Evolutionary conservation across 768 basidiomycete genomes (phyloP).

Genomic region (Cubamyces sp.): DNA sequence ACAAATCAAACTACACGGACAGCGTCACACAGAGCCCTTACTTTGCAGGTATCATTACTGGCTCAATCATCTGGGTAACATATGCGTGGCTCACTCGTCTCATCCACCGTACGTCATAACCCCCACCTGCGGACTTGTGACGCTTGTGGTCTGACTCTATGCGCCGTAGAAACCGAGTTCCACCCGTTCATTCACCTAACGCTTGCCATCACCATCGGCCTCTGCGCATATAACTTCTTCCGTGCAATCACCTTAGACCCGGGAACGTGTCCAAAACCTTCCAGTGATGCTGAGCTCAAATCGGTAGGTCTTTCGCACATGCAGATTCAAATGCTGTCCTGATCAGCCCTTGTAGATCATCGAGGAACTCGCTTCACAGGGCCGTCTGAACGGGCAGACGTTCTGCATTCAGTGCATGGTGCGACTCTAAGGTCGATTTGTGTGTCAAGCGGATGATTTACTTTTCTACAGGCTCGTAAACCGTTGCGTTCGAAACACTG

Average conservation of each 20-base stretch:
- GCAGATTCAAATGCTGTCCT: too few species aligned
- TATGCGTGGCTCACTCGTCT: slow-evolving; percentile 83
- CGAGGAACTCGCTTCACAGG: slow-evolving; percentile 87
- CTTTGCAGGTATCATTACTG: slow-evolving; percentile 89
- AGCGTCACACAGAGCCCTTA: slow-evolving; percentile 88
- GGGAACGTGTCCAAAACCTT: slow-evolving; percentile 81
- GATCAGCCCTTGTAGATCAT: slow-evolving; percentile 62
- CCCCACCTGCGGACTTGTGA: not conserved
- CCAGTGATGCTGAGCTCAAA: slow-evolving; percentile 85
- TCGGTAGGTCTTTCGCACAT: slow-evolving; percentile 50
- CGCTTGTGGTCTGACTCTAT: not conserved
- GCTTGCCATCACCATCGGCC: slow-evolving; percentile 68
- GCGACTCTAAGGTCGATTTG: slow-evolving; percentile 24
- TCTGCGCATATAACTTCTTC: slow-evolving; percentile 92
- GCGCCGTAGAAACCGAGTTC: slow-evolving; percentile 68
- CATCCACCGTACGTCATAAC: slow-evolving; percentile 57
- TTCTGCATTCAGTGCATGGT: slow-evolving; percentile 98
- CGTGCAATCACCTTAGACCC: slow-evolving; percentile 87
- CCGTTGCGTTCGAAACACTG: slow-evolving; percentile 96
- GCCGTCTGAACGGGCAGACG: slow-evolving; percentile 90
- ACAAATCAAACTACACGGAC: slow-evolving; percentile 80
- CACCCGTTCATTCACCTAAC: slow-evolving; percentile 76
- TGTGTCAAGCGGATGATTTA: not conserved
- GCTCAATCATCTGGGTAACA: slow-evolving; percentile 84
- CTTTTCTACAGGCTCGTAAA: slow-evolving; percentile 65